A percentile compares a stretch with the other conserved stretches of the same genome.
Conservation (phyloP, 2,329 filamentous ascomycete genomes). For the Sporothrix euskadiensis region DNA sequence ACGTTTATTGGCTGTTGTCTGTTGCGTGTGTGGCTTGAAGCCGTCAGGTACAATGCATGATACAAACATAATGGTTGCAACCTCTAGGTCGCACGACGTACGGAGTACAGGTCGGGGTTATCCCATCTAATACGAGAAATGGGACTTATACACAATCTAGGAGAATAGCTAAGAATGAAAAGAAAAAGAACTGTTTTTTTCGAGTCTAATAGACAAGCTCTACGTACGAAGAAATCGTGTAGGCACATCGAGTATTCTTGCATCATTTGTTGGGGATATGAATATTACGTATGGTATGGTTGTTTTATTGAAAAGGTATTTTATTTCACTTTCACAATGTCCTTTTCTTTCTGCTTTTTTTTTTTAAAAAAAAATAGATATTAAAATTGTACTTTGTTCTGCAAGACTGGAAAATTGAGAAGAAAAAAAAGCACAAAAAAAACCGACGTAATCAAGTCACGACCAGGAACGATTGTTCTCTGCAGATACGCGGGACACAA, state of each 20-base stretch:
- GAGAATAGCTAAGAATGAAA: neutral
- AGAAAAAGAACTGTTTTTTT: neutral
- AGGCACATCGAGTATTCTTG: neutral
- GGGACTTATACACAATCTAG: neutral
- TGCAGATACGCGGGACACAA: neutral
- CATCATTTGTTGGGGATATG: neutral
- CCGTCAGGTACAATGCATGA: slow-evolving; percentile 22
- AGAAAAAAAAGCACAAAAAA: neutral
- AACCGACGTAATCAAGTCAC: neutral
- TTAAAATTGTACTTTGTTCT: no score
- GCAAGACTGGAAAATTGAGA: neutral
- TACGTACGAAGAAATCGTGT: neutral
- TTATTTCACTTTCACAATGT: neutral
- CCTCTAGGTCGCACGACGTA: neutral
- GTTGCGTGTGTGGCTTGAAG: slow-evolving; percentile 15
- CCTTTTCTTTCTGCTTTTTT: neutral
- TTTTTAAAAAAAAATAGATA: neutral
- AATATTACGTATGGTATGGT: neutral
- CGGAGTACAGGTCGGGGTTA: neutral
- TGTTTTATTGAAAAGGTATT: neutral
- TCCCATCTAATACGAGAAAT: neutral
- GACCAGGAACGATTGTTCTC: neutral
- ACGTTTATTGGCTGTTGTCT: neutral
- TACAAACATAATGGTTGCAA: slow-evolving; percentile 10
- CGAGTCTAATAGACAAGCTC: no score